Base-by-base conservation (phyloP, 148 eudicot genomes). In the Dianthus caryophyllus region DNA sequence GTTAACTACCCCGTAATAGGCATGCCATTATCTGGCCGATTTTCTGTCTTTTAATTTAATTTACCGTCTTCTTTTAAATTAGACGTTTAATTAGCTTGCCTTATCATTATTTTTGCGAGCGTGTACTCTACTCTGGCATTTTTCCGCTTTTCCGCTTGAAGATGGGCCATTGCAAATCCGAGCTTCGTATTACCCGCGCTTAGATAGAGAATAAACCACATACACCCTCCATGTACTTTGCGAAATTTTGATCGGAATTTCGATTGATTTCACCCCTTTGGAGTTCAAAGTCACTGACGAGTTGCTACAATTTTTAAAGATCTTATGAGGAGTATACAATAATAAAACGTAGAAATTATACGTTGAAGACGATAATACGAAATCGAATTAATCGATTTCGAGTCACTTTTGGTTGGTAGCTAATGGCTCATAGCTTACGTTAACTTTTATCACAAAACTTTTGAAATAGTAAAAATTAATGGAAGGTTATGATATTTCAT, bases 181-280 rank as follows among this genome's bases (percentile, higher is more conserved):
- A 9, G 51, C 16, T 29, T 57, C 49, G 18, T 44, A 44, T 44
- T 33, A 33, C 50, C 49, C 22, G 38, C 30, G 33, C 30, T 65
- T 10, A 6, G 30, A 20, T 71, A 71, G 33, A 56, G 41, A 73
- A 59, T 73, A 33, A 73, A 65, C 65, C 46, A 72, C 64, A 44
- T 29, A 55, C n/a, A n/a, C 38, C 33, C 36, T 44, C 29, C 44
- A 7, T 53, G 43, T 64, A 59, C 33, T 30, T 47, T 2, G 26
- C 26, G 33, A 70, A 26, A 31, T 25, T 33, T 24, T 41, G 15
- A 22, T 59, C 25, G 26, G 11, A 24, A 33, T 33, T 3, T 7
- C 7, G 38, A 33, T 33, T 33, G 38, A 33, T 33, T 33, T 3
- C 38, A 7, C 38, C 38, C 38, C 38, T 33, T 2, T 33, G 38